A percentile compares a stretch with the other conserved stretches of the same genome.
Conservation (phyloP, 257 asterid genomes). For the Cordia subcordata region DNA sequence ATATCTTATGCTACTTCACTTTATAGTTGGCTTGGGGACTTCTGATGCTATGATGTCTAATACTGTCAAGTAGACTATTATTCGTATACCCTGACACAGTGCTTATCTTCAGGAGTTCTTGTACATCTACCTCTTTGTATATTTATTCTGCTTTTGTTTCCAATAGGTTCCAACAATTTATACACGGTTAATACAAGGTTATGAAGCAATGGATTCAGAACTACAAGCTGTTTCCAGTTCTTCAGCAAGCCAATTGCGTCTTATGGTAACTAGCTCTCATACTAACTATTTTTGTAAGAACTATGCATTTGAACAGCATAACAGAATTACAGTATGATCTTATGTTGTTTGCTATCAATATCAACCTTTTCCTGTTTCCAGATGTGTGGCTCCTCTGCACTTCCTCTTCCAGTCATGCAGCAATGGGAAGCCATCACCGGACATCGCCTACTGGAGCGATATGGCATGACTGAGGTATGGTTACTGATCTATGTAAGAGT, state of each 20-base stretch:
- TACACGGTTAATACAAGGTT: conserved; percentile 94
- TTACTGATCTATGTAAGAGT: conserved; percentile 8
- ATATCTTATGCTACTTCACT: too few relatives aligned
- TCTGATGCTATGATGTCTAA: too few relatives aligned
- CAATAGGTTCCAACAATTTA: conserved; percentile 92
- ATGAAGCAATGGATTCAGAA: conserved; percentile 81
- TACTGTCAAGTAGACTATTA: too few relatives aligned
- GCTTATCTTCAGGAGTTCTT: conserved; percentile 2
- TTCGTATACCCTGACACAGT: too few relatives aligned
- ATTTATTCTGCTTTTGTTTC: conserved; percentile 3
- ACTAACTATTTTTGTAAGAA: too few relatives aligned
- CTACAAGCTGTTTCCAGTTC: conserved; percentile 57
- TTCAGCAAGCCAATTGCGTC: conserved; percentile 81
- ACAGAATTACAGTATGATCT: too few relatives aligned
- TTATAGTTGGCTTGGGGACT: too few relatives aligned
- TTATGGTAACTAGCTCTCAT: conserved; percentile 59
- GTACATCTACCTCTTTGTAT: conserved; percentile 1
- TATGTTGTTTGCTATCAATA: background rate
- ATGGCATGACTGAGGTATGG: conserved; percentile 96
- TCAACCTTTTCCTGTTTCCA: conserved; percentile 16
- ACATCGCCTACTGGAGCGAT: conserved; percentile 81
- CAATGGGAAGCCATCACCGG: conserved; percentile 92
- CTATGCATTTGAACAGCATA: too few relatives aligned
- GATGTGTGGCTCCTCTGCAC: conserved; percentile 99
- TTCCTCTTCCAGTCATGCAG: conserved; percentile 96